phyloP scores from a whole-genome alignment of 2,329 filamentous ascomycete genomes.

The Raffaelea albimanens region DNA sequence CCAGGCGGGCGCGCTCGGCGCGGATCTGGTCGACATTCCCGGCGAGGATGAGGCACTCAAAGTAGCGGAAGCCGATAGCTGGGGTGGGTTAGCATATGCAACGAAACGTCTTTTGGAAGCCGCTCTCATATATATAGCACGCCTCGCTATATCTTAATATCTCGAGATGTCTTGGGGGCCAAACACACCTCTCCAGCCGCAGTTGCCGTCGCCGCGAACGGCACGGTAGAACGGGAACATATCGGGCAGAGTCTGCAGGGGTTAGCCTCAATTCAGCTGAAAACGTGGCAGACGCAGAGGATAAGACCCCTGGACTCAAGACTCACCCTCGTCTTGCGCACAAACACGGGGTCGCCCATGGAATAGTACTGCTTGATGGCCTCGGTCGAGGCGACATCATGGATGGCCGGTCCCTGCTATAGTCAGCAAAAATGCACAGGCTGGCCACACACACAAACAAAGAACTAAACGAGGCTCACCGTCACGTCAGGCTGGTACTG shows the following conservation, averaged over 20 bases:
- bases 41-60: constrained; percentile 68
- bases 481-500: constrained; percentile 49
- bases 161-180: too few species aligned
- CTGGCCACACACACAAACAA: not conserved
- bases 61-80: constrained; percentile 92
- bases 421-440: constrained; percentile 10
- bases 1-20: constrained; percentile 63
- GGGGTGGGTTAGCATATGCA: constrained; percentile 4
- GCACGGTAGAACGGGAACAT: constrained; percentile 83
- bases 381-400: constrained; percentile 65
- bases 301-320: constrained; percentile 20
- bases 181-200: constrained; percentile 87
- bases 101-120: too few species aligned
- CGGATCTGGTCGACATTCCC: constrained; percentile 56
- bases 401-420: constrained; percentile 71
- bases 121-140: too few species aligned
- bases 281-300: constrained; percentile 11
- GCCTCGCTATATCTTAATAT: too few species aligned
- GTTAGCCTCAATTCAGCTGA: not conserved
- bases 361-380: constrained; percentile 79
- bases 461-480: constrained; percentile 28
- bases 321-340: constrained; percentile 72
- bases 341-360: constrained; percentile 74
- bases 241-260: constrained; percentile 60
- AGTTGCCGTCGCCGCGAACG: constrained; percentile 88